Base-by-base conservation (phyloP, 106 monocot genomes). In the Dendrobium officinale region DNA sequence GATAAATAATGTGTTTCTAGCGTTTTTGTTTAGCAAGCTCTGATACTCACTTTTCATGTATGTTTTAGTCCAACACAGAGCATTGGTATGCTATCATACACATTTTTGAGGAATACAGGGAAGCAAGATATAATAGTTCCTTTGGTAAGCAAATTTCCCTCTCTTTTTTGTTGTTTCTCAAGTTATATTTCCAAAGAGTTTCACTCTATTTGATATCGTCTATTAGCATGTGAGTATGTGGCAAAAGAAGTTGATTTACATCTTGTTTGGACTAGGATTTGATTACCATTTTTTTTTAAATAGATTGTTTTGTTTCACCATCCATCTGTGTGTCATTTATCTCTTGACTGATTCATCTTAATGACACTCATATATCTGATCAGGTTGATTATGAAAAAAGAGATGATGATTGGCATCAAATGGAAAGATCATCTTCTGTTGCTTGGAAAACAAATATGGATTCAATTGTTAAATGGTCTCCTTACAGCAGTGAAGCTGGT, bases 61-160 rank as follows among this genome's bases (percentile, higher is more conserved):
- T 40, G 2, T 40, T 40, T 72, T 72, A 95, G 95, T 48, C 59
- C 82, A 40, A 89, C 91, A 31, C 95, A 93, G 72, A 93, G 88
- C 77, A 89, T 95, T 83, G 95, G 95, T 18, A 88, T 95, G 89
- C 80, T 95, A 81, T 95, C 95, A 8, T 95, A 95, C 78, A 91
- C 95, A 42, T 95, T 91, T 79, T 77, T 95, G 77, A 91, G 74
- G 79, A 83, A 41, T 73, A 95, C 95, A 1, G 86, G 91, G 22
- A 91, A 95, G 85, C 91, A 95, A 73, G 95, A 95, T 82, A 95
- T 91, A 84, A 86, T 93, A 61, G 95, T 95, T 82, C 95, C 95
- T 48, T 91, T 95, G 93, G 95, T 95, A 86, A 86, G 84, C 24
- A 80, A 64, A 31, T 82, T 10, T 44, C 16, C 31, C 37, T 9